Base-by-base conservation (phyloP, 192 early-diverging fungal genomes). In the Backusella morwellensis region DNA sequence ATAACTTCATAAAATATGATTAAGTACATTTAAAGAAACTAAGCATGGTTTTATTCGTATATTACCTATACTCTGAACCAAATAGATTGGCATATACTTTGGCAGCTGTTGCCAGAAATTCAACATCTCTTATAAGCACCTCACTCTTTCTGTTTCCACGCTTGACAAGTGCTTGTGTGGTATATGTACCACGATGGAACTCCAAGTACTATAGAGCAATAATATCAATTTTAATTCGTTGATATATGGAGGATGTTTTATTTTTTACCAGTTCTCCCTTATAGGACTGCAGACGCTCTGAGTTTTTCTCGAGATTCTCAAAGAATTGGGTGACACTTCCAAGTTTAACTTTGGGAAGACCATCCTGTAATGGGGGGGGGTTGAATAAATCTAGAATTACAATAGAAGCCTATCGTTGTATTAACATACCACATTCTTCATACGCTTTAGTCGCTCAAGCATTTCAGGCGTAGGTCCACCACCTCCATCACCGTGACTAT, bases 171-270 rank as follows among this genome's bases (percentile, higher is more conserved):
- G 93, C 95, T 77, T 98, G 96, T 3, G 97, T 88, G 0, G 98
- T 99, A 82, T 99, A 99, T 72, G 97, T 99, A 72, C 98, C 98
- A 70, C 98, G 91, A 83, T 99, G 98, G 35, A 99, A 90, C 82
- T 99, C 98, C 88, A 99, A 93, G 83, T 99, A 98, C 84, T 92
- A 77, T n/a, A 41, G 14, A 23, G 6, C 8, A 70, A 38, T 17
- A n/a, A n/a, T 17, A 8, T 32, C 7, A 26, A 50, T 19, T 15
- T 50, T 50, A 19, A 50, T 19, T 23, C 35, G 23, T 9, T 19
- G 9, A 32, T 34, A n/a, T 42, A 32, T 75, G 15, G 9, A 11
- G 11, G 11, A 21, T 17, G 21, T 23, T 6, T 34, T n/a, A 47
- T 17, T 66, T 50, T 73, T 85, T 84, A 92, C 91, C 78, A 98